Base-by-base conservation (phyloP, 2,329 filamentous ascomycete species). In the Cytospora chrysosperma region DNA sequence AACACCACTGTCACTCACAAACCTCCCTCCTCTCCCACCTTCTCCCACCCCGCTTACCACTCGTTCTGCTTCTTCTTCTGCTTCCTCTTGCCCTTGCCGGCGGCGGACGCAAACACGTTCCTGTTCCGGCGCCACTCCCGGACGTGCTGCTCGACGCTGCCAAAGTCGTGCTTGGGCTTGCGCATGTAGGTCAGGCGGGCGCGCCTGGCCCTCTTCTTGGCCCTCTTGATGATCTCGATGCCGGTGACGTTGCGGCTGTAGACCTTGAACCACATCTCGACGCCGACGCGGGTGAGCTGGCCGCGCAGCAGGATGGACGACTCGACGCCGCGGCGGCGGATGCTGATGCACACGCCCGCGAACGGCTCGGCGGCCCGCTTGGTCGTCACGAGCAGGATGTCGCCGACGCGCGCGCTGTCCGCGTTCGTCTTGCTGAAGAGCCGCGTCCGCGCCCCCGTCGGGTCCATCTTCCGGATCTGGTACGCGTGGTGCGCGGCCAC, bases 231-330 rank as follows among this genome's bases (percentile, higher is more conserved):
- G 70, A 99, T 89, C 79, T 99, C 94, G 72, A 99, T 92, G 68
- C 91, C 92, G 74, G 90, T 87, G 34, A 98, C 89, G 73, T 91
- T 90, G 65, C 94, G 94, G 73, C 87, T 91, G 81, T 95, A 98
- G 64, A 98, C 83, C 82, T 99, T 99, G 78, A 91, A 93, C 88
- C 92, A 97, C 92, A 97, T 95, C 84, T 99, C 95, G 65, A 97
- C 92, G 65, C 92, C 91, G 8, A 96, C 86, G 70, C 91, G 86
- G 69, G 92, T 93, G 70, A 99, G 80, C 74, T 96, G 88, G 71
- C 94, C 94, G 62, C 95, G 86, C 65, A 99, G 82, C 65, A 97
- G 79, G 61, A 99, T 89, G 5, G 91, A 90, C 2, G 92, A 96
- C 78, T 98, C 94, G 65, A 95, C 85, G 65, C 93, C 93, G n/a